A percentile compares a stretch with the other conserved stretches of the same genome.
These are phyloP conservation scores for Lentinula sp. DNA, from an alignment of 768 basidiomycete species.

Conservation along the genomic window DNA sequence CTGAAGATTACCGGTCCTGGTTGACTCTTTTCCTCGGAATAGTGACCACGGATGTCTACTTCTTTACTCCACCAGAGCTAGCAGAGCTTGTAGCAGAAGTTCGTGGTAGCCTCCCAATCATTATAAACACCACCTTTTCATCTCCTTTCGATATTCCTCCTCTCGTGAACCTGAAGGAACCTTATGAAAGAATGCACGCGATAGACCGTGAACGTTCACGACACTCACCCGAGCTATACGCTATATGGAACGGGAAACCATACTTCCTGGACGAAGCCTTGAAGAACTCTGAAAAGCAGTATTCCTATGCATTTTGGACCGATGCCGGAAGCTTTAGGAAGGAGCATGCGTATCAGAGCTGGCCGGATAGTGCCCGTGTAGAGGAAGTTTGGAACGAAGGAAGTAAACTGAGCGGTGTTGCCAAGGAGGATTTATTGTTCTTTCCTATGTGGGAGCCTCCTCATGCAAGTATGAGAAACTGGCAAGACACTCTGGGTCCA, in stretches of 20 bases:
- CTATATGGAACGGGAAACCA: conserved; percentile 51
- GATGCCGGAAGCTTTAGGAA: conserved; percentile 49
- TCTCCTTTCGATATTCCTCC: conserved; percentile 45
- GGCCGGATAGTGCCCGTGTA: conserved; percentile 41
- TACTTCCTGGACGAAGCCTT: conserved; percentile 41
- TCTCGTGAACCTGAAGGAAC: conserved; percentile 21
- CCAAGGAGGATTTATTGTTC: conserved; percentile 40
- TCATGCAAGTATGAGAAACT: conserved; percentile 19
- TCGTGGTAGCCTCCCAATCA: conserved; percentile 28
- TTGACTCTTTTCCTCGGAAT: conserved; percentile 34
- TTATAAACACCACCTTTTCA: conserved; percentile 37
- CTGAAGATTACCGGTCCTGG: conserved; percentile 39
- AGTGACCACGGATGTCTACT: conserved; percentile 46
- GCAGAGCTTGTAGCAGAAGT: conserved; percentile 23
- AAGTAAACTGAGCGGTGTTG: conserved; percentile 19
- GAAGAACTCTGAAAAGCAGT: conserved; percentile 24
- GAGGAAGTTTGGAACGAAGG: conserved; percentile 31
- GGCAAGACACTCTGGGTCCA: conserved; percentile 43
- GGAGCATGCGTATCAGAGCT: conserved; percentile 34
- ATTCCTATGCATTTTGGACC: conserved; percentile 53
- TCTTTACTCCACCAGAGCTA: conserved; percentile 40
- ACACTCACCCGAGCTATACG: conserved; percentile 46
- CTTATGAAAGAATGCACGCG: conserved; percentile 35
- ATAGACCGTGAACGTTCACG: conserved; percentile 35
- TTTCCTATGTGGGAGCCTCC: conserved; percentile 38